phyloP scores from a whole-genome alignment of 176 grass and related monocot species.

The Stipa capillata region DNA sequence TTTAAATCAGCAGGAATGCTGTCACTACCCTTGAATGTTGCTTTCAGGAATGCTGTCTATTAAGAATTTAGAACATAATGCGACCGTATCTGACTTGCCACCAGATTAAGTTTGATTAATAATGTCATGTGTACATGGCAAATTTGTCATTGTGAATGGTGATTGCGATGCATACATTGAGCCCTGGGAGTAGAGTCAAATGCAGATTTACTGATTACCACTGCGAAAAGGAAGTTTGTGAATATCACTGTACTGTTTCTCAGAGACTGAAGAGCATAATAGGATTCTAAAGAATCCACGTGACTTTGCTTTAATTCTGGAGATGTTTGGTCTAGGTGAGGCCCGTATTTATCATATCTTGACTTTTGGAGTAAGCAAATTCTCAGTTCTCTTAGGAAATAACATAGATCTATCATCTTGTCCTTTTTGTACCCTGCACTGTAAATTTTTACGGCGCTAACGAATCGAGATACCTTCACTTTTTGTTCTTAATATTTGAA shows the following conservation, averaged over 20 bases:
- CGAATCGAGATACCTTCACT: background rate
- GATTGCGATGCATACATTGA: background rate
- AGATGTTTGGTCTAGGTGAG: background rate
- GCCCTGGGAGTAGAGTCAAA: background rate
- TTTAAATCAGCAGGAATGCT: background rate
- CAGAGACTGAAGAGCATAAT: background rate
- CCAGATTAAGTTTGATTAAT: background rate
- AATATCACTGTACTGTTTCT: background rate
- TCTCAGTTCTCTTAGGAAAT: background rate
- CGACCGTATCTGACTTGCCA: background rate
- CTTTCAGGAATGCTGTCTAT: background rate
- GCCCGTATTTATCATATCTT: background rate
- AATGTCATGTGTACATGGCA: background rate
- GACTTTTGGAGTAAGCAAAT: background rate
- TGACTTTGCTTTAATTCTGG: background rate
- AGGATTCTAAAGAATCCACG: background rate
- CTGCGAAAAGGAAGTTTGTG: background rate
- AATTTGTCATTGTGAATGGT: background rate
- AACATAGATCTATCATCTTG: background rate
- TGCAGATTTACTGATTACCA: background rate
- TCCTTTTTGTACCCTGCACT: background rate
- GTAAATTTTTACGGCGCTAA: background rate
- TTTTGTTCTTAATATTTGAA: background rate
- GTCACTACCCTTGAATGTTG: background rate
- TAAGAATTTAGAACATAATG: background rate